These are phyloP conservation scores for Plasmodiophora brassicae DNA, from an alignment of 208 protist genomes.

Conservation along the genomic window DNA sequence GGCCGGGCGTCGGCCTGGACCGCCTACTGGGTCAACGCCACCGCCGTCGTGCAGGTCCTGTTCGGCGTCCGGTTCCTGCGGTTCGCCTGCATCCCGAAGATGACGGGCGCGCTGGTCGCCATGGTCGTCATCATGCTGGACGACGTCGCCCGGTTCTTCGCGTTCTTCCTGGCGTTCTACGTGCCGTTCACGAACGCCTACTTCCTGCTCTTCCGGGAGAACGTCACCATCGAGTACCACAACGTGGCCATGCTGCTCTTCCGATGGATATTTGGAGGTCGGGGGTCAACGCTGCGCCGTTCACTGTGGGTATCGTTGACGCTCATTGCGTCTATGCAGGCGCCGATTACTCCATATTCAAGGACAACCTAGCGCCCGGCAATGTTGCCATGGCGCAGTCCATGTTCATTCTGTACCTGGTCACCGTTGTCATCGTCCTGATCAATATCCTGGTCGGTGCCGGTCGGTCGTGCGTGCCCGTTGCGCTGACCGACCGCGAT, in stretches of 20 bases:
- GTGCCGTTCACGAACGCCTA: conserved; percentile 2
- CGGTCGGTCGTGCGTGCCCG: not conserved
- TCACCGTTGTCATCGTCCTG: not conserved
- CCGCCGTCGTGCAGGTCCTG: not conserved
- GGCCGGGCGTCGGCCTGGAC: not conserved
- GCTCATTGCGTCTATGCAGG: too few species aligned
- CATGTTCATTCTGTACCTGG: conserved; percentile 3
- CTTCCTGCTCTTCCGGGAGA: not conserved
- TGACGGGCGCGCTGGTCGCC: not conserved
- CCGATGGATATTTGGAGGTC: not conserved
- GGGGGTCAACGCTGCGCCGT: too few species aligned
- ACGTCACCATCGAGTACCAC: not conserved
- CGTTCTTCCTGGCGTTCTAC: conserved; percentile 18
- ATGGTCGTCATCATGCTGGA: not conserved
- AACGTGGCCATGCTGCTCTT: not conserved
- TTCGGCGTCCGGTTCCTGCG: not conserved
- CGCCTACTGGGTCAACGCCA: not conserved
- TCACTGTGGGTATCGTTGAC: not conserved
- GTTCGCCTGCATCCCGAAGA: conserved; percentile 17
- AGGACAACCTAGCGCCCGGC: not conserved
- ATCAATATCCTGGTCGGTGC: not conserved
- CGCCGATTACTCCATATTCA: not conserved
- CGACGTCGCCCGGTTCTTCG: not conserved
- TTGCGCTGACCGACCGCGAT: not conserved
- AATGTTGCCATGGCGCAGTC: not conserved